phyloP scores from a whole-genome alignment of 2,329 filamentous ascomycete species.

The Colletotrichum eremochloae region DNA sequence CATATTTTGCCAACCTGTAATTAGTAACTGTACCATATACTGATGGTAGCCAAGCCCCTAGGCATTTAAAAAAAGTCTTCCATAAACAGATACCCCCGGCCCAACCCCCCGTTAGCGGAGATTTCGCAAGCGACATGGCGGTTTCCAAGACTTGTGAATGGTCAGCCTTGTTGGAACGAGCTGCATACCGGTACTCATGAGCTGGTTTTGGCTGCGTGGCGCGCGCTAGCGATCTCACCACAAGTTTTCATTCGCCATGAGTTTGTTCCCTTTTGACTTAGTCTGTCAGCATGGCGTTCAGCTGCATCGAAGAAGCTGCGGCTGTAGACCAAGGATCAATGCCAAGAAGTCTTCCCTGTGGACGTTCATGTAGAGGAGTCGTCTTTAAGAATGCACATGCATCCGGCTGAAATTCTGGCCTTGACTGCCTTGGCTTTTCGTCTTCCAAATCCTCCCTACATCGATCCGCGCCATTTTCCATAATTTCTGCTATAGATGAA shows the following conservation, averaged over 20 bases:
- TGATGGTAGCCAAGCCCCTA: too few species aligned
- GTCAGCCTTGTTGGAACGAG: conserved; percentile 14
- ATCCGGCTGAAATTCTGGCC: neutral
- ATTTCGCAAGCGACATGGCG: conserved; percentile 16
- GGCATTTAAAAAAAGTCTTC: too few species aligned
- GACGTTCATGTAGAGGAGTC: neutral
- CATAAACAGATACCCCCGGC: too few species aligned
- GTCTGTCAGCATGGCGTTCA: conserved; percentile 33
- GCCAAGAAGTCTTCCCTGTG: neutral
- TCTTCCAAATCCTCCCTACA: neutral
- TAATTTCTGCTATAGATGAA: neutral
- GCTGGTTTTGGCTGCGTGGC: conserved; percentile 16
- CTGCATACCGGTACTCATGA: neutral
- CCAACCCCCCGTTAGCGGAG: neutral
- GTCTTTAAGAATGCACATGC: conserved; percentile 16
- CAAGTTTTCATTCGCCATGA: neutral
- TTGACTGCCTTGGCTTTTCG: neutral
- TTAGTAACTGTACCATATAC: too few species aligned
- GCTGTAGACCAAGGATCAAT: conserved; percentile 10
- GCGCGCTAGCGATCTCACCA: conserved; percentile 12
- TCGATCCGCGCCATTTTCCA: neutral
- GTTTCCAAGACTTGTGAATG: conserved; percentile 9
- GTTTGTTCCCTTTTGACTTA: conserved; percentile 21
- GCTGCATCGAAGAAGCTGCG: conserved; percentile 16
- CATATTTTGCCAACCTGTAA: too few species aligned